Conservation (phyloP, 306 rosid genomes). For the Citrullus amarus region DNA sequence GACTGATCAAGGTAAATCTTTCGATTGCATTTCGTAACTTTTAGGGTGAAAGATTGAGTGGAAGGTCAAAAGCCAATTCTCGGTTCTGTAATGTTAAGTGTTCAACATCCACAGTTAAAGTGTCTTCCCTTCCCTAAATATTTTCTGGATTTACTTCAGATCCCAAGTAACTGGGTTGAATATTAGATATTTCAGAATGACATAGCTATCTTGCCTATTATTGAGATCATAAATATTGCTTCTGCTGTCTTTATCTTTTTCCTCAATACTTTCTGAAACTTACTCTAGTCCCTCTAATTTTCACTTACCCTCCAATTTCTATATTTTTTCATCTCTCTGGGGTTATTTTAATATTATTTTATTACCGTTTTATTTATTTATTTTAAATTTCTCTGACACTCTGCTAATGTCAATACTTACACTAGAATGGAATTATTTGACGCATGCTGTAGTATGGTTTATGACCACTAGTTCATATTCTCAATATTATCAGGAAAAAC, state of each 20-base stretch:
- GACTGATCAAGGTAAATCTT: slow-evolving; percentile 61
- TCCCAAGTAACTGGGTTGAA: background rate
- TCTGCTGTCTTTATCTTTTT: background rate
- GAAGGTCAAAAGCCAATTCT: background rate
- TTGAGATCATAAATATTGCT: background rate
- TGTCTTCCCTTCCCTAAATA: background rate
- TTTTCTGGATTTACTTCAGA: background rate
- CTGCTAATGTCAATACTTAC: background rate
- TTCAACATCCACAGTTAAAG: background rate
- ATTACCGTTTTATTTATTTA: no score
- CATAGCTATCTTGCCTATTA: background rate
- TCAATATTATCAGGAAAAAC: background rate
- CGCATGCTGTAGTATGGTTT: background rate
- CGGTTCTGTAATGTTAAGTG: background rate
- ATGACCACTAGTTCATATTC: background rate
- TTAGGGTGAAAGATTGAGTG: background rate
- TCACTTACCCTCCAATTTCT: background rate
- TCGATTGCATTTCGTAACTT: background rate
- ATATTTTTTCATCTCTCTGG: background rate
- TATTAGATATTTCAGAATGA: background rate
- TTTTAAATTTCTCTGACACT: background rate
- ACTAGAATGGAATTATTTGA: background rate
- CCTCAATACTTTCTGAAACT: background rate
- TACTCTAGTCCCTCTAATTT: background rate
- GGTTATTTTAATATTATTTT: background rate